These are phyloP conservation scores for Acanthamoeba lenticulata DNA, from an alignment of 208 protist species.

Conservation along the genomic window DNA sequence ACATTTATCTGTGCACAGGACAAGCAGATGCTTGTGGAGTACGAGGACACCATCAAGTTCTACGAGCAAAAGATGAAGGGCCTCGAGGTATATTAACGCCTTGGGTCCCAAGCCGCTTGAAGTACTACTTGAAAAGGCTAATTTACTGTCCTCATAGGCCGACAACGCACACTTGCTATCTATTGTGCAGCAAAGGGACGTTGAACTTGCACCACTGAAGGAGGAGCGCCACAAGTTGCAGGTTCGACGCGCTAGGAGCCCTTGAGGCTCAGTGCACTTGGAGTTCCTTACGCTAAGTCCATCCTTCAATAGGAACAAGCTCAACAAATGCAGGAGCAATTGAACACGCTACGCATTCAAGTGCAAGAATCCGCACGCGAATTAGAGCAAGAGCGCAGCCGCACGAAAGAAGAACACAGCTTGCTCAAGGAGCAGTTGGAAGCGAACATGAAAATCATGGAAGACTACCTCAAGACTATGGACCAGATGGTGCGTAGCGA, in stretches of 20 bases:
- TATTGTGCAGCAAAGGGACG: neutral
- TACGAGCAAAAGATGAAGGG: constrained; percentile 14
- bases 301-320: neutral
- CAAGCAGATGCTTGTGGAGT: constrained; percentile 14
- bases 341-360: neutral
- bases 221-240: neutral
- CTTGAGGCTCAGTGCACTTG: neutral
- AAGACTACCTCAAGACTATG: constrained; percentile 36
- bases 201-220: neutral
- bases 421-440: constrained; percentile 29
- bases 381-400: neutral
- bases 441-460: constrained; percentile 20
- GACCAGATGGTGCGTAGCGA: neutral
- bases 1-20: neutral
- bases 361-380: neutral
- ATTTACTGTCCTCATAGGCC: neutral
- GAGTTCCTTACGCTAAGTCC: neutral
- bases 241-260: too few relatives aligned
- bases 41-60: constrained; percentile 16
- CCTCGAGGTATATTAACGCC: neutral
- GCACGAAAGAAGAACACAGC: neutral
- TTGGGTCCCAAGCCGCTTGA: neutral
- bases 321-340: neutral
- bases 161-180: neutral
- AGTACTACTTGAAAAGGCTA: too few relatives aligned